Evolutionary conservation across 805 yeast species (phyloP), one percentile per base, ranked within the genome.

Genomic region (Saccharomycopsis sp.): DNA sequence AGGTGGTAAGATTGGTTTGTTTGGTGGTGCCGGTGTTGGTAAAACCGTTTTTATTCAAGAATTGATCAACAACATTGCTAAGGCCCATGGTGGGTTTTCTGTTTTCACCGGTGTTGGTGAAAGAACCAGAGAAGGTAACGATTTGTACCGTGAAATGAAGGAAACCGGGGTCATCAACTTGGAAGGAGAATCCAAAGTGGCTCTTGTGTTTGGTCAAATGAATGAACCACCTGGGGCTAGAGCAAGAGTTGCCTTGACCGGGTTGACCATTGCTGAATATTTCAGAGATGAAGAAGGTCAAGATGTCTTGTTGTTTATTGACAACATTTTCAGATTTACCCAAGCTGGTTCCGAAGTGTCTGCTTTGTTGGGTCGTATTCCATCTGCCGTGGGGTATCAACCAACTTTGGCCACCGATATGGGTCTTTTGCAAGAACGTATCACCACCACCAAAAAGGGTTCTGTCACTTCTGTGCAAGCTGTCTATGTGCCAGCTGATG

Each of bases 21-120:
- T 89, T 83, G 98, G 98, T 77, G 98, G 98, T 89, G 98, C 98
- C 70, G 98, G 98, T 89, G 98, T 89, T 84, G 98, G 98, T 75
- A 89, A 89, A 74, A 89, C 98, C 70, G 98, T 89, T 53, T 89
- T 89, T 75, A 89, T 89, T 73, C 98, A 89, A 78, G 98, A 89
- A 76, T 80, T 89, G 75, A 89, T 89, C 71, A 89, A 92, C 88
- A 89, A 89, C 80, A 92, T 89, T 64, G 98, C 98, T 67, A 92
- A 89, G 79, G 97, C 98, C 63, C 97, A 89, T 71, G 98, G 45
- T 41, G 45, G 45, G 36, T 41, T 41, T 41, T 41, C 45, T 32
- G 45, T 41, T 25, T 41, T 41, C 45, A 41, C 45, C 37, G 98
- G 98, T 87, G 98, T 89, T 71, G 98, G 98, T 80, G 98, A 92